These are phyloP conservation scores for Saprolegnia parasitica DNA, from an alignment of 352 stramenopile species.

Conservation along the genomic window DNA sequence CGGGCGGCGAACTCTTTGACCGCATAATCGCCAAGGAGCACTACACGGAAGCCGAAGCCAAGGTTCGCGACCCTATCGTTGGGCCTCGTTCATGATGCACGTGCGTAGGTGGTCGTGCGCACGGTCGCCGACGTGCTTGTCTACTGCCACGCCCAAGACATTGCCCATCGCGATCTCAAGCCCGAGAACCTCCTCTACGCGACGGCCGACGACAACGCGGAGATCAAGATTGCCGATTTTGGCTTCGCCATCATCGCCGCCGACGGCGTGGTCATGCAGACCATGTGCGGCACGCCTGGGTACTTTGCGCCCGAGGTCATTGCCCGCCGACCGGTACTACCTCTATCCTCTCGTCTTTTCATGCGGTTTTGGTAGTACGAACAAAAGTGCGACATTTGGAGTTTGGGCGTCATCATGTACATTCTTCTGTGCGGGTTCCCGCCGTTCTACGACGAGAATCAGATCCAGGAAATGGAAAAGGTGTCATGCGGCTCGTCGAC, in stretches of 20 bases:
- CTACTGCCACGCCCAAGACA: conserved; percentile 81
- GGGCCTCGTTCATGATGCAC: not conserved
- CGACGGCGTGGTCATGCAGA: conserved; percentile 77
- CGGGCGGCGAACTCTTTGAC: conserved; percentile 90
- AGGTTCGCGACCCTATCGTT: conserved; percentile 32
- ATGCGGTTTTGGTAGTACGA: conserved; percentile 74
- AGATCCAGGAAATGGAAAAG: conserved; percentile 78
- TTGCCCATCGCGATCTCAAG: conserved; percentile 96
- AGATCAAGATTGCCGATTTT: conserved; percentile 94
- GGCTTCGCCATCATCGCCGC: conserved; percentile 81
- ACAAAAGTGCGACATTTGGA: conserved; percentile 96
- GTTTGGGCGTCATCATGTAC: conserved; percentile 83
- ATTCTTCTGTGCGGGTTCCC: conserved; percentile 96
- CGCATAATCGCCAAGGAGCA: conserved; percentile 90
- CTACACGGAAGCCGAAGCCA: conserved; percentile 87
- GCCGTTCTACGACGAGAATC: conserved; percentile 95
- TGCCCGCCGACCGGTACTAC: conserved; percentile 70
- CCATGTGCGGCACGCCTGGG: conserved; percentile 89
- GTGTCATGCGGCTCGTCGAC: conserved; percentile 27
- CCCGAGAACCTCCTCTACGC: conserved; percentile 94
- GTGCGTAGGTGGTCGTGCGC: conserved; percentile 50
- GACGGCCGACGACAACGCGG: conserved; percentile 68
- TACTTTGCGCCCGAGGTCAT: conserved; percentile 97
- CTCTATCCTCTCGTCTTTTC: not conserved
- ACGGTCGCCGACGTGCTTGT: conserved; percentile 78